phyloP scores from a whole-genome alignment of 2,329 filamentous ascomycete genomes.

The Calonectria hawksworthii region DNA sequence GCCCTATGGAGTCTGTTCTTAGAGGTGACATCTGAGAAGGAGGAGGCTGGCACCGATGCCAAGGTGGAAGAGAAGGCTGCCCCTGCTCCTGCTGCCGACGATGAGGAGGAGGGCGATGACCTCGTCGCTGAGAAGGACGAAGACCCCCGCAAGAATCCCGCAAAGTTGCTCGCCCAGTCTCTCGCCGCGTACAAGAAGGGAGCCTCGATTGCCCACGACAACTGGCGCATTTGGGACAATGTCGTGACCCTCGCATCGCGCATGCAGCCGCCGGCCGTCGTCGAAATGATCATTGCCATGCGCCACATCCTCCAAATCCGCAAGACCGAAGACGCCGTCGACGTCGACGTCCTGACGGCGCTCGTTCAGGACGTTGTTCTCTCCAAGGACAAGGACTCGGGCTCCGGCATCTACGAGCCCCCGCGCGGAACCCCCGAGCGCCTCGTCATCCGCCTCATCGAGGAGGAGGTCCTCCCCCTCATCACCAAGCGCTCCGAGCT shows the following conservation, averaged over 20 bases:
- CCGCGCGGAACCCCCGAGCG: slow-evolving; percentile 72
- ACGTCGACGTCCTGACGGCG: slow-evolving; percentile 78
- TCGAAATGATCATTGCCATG: slow-evolving; percentile 82
- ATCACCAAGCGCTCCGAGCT: slow-evolving; percentile 85
- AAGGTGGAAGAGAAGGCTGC: slow-evolving; percentile 36
- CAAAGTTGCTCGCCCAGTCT: slow-evolving; percentile 78
- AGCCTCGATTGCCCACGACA: slow-evolving; percentile 84
- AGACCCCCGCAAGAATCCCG: slow-evolving; percentile 61
- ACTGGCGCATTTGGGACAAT: slow-evolving; percentile 97
- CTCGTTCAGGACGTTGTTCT: slow-evolving; percentile 80
- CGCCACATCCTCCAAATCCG: slow-evolving; percentile 83
- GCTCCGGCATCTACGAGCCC: slow-evolving; percentile 49
- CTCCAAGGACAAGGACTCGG: slow-evolving; percentile 51
- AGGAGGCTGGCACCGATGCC: slow-evolving; percentile 34
- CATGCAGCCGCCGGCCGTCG: slow-evolving; percentile 79
- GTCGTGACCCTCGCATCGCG: slow-evolving; percentile 89
- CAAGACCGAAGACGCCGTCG: slow-evolving; percentile 83
- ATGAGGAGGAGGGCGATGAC: slow-evolving; percentile 49
- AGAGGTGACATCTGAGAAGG: slow-evolving; percentile 60
- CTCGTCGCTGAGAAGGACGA: slow-evolving; percentile 41
- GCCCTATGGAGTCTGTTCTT: slow-evolving; percentile 80
- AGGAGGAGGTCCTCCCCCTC: slow-evolving; percentile 81
- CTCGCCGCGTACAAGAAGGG: slow-evolving; percentile 90
- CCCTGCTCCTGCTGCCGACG: slow-evolving; percentile 37
- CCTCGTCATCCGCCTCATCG: slow-evolving; percentile 79